Evolutionary conservation across 805 yeast genomes (phyloP).

Genomic region (Maudiozyma serrabonitensis): DNA sequence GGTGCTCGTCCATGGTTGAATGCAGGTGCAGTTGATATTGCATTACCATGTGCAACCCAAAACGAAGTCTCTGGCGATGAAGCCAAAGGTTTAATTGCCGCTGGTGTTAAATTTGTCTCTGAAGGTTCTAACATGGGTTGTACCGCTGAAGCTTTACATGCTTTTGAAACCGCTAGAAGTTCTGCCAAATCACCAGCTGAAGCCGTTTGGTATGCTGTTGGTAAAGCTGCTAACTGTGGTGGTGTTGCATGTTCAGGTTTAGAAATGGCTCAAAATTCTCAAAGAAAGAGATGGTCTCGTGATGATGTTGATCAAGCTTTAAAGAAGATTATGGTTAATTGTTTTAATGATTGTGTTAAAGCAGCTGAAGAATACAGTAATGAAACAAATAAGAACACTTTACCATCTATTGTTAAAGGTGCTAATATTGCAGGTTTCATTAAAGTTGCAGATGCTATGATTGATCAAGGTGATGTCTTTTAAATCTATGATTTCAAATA

Average conservation of each 20-base stretch:
- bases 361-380: constrained; percentile 76
- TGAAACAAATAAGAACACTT: constrained; percentile 43
- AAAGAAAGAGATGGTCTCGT: constrained; percentile 79
- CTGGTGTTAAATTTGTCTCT: constrained; percentile 88
- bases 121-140: constrained; percentile 99
- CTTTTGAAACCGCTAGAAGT: constrained; percentile 75
- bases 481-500: constrained; percentile 4
- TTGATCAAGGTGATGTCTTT: constrained; percentile 80
- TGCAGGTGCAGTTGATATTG: constrained; percentile 88
- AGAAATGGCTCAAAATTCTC: constrained; percentile 99
- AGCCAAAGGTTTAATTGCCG: constrained; percentile 87
- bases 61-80: constrained; percentile 96
- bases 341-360: constrained; percentile 86
- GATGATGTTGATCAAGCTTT: constrained; percentile 90
- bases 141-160: constrained; percentile 91
- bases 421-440: constrained; percentile 98
- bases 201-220: constrained; percentile 96
- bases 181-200: constrained; percentile 31
- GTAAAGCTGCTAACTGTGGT: constrained; percentile 98
- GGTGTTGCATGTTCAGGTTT: constrained; percentile 98
- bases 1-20: constrained; percentile 96
- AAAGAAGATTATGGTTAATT: constrained; percentile 84
- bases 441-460: constrained; percentile 98
- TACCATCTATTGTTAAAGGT: constrained; percentile 96
- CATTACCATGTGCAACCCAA: constrained; percentile 97